Evolutionary conservation across 2,329 filamentous ascomycete genomes (phyloP), one percentile per base, ranked within the genome.

Genomic region (Sporothrix brunneoviolacea): DNA sequence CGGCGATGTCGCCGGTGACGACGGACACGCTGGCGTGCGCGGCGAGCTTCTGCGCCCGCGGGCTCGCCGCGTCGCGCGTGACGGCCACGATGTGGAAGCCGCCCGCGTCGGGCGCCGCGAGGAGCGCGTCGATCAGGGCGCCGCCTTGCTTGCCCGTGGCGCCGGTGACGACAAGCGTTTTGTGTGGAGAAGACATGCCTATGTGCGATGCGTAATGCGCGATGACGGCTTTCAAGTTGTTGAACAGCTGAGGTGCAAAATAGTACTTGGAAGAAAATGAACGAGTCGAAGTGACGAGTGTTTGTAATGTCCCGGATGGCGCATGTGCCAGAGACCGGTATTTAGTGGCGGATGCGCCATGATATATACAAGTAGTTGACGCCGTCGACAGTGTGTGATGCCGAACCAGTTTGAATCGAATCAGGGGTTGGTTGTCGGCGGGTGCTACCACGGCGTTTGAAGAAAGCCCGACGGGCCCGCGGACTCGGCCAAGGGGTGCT

Each of bases 1-100:
- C 63, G 53, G 75, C 67, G 16, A 83, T 65, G 51, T 82, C 70
- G 19, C 80, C 79, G 58, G 77, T 62, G 6, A 84, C 67, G 6
- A 84, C 59, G 35, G 72, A 71, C 53, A 83, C 69, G 7, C 68
- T 65, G 10, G 72, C 68, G 47, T 68, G 63, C 18, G 59, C 48
- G 12, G 60, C 58, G 13, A 74, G 70, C 43, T 63, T 65, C 61
- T 72, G 68, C 3, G 70, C 75, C 15, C 66, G 65, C 1, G 62
- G 30, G 1, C 74, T 76, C 15, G 63, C 57, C 3, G 68, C 56
- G 56, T 76, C 71, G 49, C 80, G 75, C 4, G 79, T 82, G 6
- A 83, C 66, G 8, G 79, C 80, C 13, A 77, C 66, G 44, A 82
- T 74, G 12, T 68, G 68, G 24, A 42, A 42, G 24, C 16, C 24